These are phyloP conservation scores for Setaria viridis DNA, from an alignment of 202 grass and related monocot species.

Conservation along the genomic window DNA sequence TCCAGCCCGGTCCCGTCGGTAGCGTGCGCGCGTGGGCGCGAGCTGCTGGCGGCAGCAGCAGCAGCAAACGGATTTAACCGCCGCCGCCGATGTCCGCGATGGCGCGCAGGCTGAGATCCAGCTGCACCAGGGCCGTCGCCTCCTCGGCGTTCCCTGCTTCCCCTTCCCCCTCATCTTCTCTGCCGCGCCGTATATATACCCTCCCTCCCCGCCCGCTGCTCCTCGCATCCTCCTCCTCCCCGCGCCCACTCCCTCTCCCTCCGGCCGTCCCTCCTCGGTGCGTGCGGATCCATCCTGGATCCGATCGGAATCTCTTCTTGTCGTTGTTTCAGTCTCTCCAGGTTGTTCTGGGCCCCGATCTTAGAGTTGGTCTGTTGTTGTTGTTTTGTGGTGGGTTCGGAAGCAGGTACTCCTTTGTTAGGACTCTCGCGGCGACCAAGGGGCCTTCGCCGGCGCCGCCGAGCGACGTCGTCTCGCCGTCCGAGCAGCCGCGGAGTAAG, in stretches of 20 bases:
- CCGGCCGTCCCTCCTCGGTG: background rate
- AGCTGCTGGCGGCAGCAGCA: background rate
- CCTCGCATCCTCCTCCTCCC: background rate
- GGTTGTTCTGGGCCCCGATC: background rate
- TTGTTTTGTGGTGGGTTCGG: background rate
- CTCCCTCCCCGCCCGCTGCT: conserved; percentile 16
- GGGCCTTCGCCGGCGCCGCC: background rate
- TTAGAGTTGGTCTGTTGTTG: background rate
- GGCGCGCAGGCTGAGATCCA: conserved; percentile 30
- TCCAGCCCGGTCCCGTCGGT: background rate
- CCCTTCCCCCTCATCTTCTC: background rate
- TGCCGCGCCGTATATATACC: conserved; percentile 48
- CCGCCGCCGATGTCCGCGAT: conserved; percentile 31
- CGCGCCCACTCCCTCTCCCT: background rate
- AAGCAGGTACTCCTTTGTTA: background rate
- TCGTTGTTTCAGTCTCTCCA: too few species aligned
- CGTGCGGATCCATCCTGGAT: background rate
- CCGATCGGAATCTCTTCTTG: too few species aligned
- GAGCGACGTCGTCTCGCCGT: background rate
- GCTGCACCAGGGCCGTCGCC: conserved; percentile 34
- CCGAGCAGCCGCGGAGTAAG: background rate
- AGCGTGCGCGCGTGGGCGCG: background rate
- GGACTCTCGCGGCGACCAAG: conserved; percentile 9
- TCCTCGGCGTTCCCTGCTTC: background rate
- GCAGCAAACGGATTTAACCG: conserved; percentile 21